Percentiles rank a stretch among this genome's conserved stretches.
These are phyloP conservation scores for Penicillium sp. DNA, from an alignment of 2,329 filamentous ascomycete genomes.

Conservation along the genomic window DNA sequence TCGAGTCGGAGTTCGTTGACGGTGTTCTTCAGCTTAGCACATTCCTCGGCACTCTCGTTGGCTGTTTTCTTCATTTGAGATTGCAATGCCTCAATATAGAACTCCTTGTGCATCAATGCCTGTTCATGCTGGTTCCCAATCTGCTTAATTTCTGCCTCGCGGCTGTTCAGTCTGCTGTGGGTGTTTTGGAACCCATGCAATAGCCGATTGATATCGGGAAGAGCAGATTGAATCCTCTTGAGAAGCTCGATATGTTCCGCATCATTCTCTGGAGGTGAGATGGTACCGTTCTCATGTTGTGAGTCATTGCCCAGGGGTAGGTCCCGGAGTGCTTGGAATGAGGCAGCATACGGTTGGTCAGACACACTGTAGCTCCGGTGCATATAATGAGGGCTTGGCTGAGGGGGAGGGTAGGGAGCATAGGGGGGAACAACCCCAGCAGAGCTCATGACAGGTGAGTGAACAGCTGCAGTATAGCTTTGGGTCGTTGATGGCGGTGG, in stretches of 20 bases:
- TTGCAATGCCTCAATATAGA: slow-evolving; percentile 57
- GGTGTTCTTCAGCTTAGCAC: slow-evolving; percentile 44
- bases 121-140: slow-evolving; percentile 56
- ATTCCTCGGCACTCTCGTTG: slow-evolving; percentile 56
- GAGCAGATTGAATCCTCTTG: slow-evolving; percentile 49
- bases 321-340: slow-evolving; percentile 38
- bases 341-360: slow-evolving; percentile 29
- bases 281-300: slow-evolving; percentile 34
- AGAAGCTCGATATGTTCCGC: slow-evolving; percentile 46
- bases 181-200: slow-evolving; percentile 55
- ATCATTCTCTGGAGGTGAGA: slow-evolving; percentile 35
- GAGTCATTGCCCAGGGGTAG: slow-evolving; percentile 29
- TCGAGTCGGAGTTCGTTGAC: slow-evolving; percentile 56
- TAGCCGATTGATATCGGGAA: slow-evolving; percentile 52
- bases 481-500: slow-evolving; percentile 29
- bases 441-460: slow-evolving; percentile 42
- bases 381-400: slow-evolving; percentile 33
- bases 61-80: slow-evolving; percentile 55
- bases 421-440: slow-evolving; percentile 40
- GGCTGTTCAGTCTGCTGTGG: slow-evolving; percentile 53
- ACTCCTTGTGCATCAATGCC: slow-evolving; percentile 57
- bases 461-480: slow-evolving; percentile 36
- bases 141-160: slow-evolving; percentile 56
- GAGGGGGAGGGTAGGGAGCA: slow-evolving; percentile 32
- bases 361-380: slow-evolving; percentile 36